Conservation (phyloP, 345 rosid species). For the Geranium brycei region DNA sequence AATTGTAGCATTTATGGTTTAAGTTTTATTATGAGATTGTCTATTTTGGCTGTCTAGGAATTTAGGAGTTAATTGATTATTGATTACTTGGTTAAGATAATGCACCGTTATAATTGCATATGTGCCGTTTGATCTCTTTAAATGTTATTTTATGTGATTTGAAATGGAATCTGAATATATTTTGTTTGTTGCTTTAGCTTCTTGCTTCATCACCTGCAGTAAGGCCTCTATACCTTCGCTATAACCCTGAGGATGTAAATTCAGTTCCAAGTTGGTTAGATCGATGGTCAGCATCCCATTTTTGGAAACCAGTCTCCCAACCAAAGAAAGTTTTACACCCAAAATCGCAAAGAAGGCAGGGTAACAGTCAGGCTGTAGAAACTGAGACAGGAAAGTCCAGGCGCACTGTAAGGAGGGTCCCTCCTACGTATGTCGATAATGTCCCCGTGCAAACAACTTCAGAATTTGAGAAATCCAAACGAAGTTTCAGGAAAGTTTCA, state of each 20-base stretch:
- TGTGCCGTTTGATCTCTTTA: background rate
- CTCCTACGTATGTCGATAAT: constrained; percentile 41
- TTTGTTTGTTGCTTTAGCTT: constrained; percentile 42
- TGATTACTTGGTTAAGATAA: background rate
- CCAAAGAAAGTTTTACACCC: constrained; percentile 31
- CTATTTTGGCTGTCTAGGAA: constrained; percentile 1
- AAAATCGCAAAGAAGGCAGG: constrained; percentile 42
- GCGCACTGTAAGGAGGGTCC: constrained; percentile 47
- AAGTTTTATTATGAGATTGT: background rate
- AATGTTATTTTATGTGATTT: background rate
- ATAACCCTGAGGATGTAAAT: constrained; percentile 46
- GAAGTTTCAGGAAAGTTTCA: constrained; percentile 45
- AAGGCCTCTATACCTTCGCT: constrained; percentile 42
- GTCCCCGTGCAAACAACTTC: constrained; percentile 25
- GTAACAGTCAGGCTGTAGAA: constrained; percentile 33
- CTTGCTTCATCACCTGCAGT: constrained; percentile 56
- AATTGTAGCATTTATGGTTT: background rate
- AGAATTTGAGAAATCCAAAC: constrained; percentile 64
- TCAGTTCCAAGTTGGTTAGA: constrained; percentile 66
- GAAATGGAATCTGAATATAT: constrained; percentile 10
- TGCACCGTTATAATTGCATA: background rate
- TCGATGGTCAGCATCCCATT: constrained; percentile 59
- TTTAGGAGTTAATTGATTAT: background rate
- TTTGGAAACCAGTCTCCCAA: constrained; percentile 66
- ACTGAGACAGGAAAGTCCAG: constrained; percentile 48